These are phyloP conservation scores for Hypericum androsaemum DNA, from an alignment of 345 rosid genomes.

Conservation along the genomic window DNA sequence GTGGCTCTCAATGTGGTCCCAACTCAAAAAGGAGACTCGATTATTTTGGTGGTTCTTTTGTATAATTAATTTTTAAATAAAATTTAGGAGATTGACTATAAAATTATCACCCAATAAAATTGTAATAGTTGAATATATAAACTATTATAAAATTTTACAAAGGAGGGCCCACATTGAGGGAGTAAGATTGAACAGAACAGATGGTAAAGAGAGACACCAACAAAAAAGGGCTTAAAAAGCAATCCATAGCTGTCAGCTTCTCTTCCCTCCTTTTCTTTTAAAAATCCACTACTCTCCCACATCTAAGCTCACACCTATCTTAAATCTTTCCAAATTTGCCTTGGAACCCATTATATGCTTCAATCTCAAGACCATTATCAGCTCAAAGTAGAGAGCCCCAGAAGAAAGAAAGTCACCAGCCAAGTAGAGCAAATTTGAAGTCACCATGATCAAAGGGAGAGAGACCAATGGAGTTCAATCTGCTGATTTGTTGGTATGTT, in stretches of 20 bases:
- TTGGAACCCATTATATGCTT: constrained; percentile 8
- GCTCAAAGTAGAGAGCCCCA: constrained; percentile 16
- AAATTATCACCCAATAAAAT: too few species aligned
- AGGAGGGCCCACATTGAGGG: too few species aligned
- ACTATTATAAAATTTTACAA: too few species aligned
- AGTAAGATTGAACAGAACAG: constrained; percentile 2
- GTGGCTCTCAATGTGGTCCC: too few species aligned
- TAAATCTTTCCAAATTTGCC: constrained; percentile 1
- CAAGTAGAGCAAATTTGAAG: background rate
- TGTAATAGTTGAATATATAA: too few species aligned
- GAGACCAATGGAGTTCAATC: constrained; percentile 54
- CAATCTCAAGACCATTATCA: background rate
- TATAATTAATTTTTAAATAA: too few species aligned
- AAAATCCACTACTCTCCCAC: background rate
- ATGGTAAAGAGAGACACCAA: constrained; percentile 12
- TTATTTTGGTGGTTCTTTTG: too few species aligned
- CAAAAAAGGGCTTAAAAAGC: constrained; percentile 7
- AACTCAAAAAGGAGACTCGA: too few species aligned
- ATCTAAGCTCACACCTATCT: background rate
- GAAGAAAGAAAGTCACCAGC: constrained; percentile 8
- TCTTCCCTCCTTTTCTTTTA: constrained; percentile 21
- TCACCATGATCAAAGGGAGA: constrained; percentile 53
- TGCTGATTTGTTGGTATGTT: constrained; percentile 32
- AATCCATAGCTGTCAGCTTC: constrained; percentile 17
- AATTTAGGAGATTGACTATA: too few species aligned